Base-by-base conservation (phyloP, 352 stramenopile genomes). In the Plasmopara halstedii region DNA sequence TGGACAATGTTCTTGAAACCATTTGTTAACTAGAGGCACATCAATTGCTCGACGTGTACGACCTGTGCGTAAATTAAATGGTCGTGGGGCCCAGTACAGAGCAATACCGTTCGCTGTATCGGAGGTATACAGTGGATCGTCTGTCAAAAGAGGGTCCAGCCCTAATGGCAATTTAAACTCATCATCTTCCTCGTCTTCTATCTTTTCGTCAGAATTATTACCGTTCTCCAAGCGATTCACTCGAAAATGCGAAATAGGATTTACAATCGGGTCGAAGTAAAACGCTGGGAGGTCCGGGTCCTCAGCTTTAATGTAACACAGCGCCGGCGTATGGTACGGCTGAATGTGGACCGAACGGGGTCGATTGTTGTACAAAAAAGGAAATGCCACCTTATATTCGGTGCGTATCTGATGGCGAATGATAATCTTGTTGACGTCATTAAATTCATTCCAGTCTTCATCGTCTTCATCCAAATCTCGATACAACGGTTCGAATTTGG, bases 401-500 rank as follows among this genome's bases (percentile, higher is more conserved):
- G 95, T 99, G 18, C 96, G 85, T 60, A 99, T 99, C 55, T 97
- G 95, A 64, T 98, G 85, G 5, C 97, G 92, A 57, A 99, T 98
- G 64, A 99, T 99, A 62, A 99, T 99, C 73, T 99, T 99, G 70
- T 98, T 98, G 64, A 99, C 98, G 68, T 99, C 97, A 56, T 99
- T 99, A 72, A 99, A 99, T 65, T 99, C 97, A 77, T 99, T 99
- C 97, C 97, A 99, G 73, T 99, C 97, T 55, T 99, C 96, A 50
- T 99, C 96, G 43, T 99, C 94, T 38, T 98, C 90, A 46, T 98
- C 94, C 9, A 97, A 56, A 67, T 99, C 96, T n/a, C 94, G 86
- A 61, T 97, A 99, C 14, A 99, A 73, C 11, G 97, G 97, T 67
- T 99, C 97, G 59, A 99, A 99, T 75, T 99, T 99, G 11, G 97